Evolutionary conservation across 2,329 filamentous ascomycete species (phyloP).

Genomic region (Cercospora sesami): DNA sequence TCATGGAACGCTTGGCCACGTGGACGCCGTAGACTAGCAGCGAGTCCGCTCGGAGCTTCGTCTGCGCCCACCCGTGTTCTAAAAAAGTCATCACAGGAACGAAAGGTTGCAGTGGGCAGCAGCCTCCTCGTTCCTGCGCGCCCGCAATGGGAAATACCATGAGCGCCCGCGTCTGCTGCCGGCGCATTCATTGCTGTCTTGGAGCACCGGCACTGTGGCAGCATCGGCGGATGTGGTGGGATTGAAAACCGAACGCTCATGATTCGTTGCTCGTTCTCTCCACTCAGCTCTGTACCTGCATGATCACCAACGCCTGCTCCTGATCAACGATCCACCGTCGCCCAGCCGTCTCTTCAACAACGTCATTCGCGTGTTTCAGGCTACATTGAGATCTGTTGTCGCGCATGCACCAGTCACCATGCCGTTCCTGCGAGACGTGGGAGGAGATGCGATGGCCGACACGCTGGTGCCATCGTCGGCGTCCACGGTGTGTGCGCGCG

Average conservation of each 20-base stretch:
- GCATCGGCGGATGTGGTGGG: neutral
- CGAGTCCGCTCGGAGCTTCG: neutral
- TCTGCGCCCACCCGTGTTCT: neutral
- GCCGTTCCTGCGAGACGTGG: neutral
- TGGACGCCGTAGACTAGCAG: neutral
- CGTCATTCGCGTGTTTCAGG: slow-evolving; percentile 16
- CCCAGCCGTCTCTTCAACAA: neutral
- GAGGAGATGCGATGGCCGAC: neutral
- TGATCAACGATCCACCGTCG: slow-evolving; percentile 6
- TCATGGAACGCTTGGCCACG: neutral
- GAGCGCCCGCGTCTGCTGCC: neutral
- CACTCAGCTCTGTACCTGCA: slow-evolving; percentile 6
- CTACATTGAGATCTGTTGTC: slow-evolving; percentile 6
- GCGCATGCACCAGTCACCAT: neutral
- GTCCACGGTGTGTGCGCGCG: neutral
- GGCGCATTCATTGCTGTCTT: neutral
- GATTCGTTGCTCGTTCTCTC: neutral
- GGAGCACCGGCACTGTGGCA: neutral
- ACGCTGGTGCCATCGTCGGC: neutral
- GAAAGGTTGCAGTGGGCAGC: neutral
- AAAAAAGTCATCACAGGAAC: slow-evolving; percentile 1
- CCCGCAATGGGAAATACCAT: neutral
- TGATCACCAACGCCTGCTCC: neutral
- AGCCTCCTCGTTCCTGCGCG: neutral
- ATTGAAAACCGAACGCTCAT: neutral